Base-by-base conservation (phyloP, 495 filamentous ascomycete species). In the Ascodesmis nigricans region DNA sequence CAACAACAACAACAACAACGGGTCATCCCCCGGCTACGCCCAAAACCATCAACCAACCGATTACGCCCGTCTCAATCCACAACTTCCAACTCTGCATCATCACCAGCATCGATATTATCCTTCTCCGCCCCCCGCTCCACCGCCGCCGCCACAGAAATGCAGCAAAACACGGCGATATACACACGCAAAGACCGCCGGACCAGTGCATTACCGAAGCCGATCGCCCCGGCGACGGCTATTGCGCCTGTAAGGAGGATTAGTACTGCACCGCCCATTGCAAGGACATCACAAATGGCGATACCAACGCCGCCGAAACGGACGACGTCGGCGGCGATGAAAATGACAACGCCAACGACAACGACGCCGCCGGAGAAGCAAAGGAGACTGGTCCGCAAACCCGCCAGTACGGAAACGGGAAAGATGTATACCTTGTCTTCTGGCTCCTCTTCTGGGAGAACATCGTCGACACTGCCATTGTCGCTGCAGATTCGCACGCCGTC, bases 401-500 rank as follows among this genome's bases (percentile, higher is more conserved):
- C n/a, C n/a, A n/a, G n/a, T n/a, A n/a, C n/a, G n/a, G n/a, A n/a
- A n/a, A n/a, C n/a, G n/a, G n/a, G n/a, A n/a, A n/a, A n/a, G n/a
- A n/a, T n/a, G n/a, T n/a, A n/a, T n/a, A n/a, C n/a, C n/a, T n/a
- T n/a, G n/a, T n/a, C n/a, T n/a, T n/a, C n/a, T n/a, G n/a, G n/a
- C n/a, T n/a, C n/a, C n/a, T n/a, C n/a, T n/a, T n/a, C n/a, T n/a
- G n/a, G n/a, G 5, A 15, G 15, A 5, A 17, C 10, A 18, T 6
- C 6, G 23, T 10, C 40, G 35, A 27, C 49, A 45, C 35, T 49
- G 41, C 4, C 25, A 38, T 11, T 39, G 34, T 34, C 43, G 43
- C 8, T 49, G 46, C 35, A 27, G 45, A 20, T 49, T 45, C 19
- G 25, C 25, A 22, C 42, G 46, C n/a, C 47, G 49, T 24, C 35